A percentile compares a stretch with the other conserved stretches of the same genome.
phyloP scores from a whole-genome alignment of 1,139 yeast species.

The Scheffersomyces parashehatae region DNA sequence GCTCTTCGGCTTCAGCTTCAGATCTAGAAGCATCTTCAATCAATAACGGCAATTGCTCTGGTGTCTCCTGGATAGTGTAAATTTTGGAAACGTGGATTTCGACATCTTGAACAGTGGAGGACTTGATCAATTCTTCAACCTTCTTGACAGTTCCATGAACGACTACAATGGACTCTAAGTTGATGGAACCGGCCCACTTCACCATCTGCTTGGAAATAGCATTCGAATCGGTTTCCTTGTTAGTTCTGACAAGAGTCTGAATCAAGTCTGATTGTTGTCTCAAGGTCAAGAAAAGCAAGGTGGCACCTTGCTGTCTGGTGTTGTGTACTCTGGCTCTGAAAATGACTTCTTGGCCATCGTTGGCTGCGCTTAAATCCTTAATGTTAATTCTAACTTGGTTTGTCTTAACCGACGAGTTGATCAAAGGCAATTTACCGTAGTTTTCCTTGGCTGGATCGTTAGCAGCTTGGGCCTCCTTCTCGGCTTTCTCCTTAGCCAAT shows the following conservation, averaged over 20 bases:
- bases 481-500: conserved; percentile 83
- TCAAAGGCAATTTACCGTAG: conserved; percentile 88
- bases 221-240: conserved; percentile 53
- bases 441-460: conserved; percentile 82
- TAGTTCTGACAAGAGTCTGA: conserved; percentile 80
- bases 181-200: conserved; percentile 88
- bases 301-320: conserved; percentile 93
- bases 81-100: conserved; percentile 80
- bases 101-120: conserved; percentile 88
- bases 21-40: conserved; percentile 96
- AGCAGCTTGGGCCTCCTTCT: conserved; percentile 76
- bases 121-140: conserved; percentile 83
- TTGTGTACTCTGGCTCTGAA: conserved; percentile 95
- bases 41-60: conserved; percentile 88
- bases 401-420: conserved; percentile 72
- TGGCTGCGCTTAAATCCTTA: conserved; percentile 54
- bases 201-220: conserved; percentile 91
- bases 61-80: conserved; percentile 80
- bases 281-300: conserved; percentile 84
- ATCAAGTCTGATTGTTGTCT: conserved; percentile 85
- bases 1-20: conserved; percentile 91
- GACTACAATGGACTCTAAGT: conserved; percentile 86
- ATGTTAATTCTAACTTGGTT: conserved; percentile 61
- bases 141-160: conserved; percentile 84
- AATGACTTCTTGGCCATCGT: conserved; percentile 77